phyloP scores from a whole-genome alignment of 2,329 filamentous ascomycete species.

The Monilinia laxa region DNA sequence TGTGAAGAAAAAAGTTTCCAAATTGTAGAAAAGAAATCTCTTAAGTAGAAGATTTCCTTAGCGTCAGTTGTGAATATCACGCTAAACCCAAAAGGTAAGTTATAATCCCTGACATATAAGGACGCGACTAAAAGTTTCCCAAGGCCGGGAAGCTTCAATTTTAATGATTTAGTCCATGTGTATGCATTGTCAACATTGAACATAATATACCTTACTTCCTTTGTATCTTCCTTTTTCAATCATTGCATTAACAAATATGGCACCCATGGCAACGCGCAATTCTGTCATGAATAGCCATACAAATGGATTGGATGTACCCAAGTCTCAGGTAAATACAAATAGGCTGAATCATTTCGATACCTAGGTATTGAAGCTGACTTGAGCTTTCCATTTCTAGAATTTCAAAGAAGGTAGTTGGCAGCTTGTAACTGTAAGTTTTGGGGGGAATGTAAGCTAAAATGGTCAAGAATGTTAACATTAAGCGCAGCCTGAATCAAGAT shows the following conservation, averaged over 20 bases:
- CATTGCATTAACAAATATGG: conserved; percentile 31
- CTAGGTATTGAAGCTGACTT: conserved; percentile 27
- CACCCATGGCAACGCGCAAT: conserved; percentile 37
- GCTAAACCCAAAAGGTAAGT: conserved; percentile 10
- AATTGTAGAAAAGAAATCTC: conserved; percentile 18
- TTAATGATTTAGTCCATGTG: conserved; percentile 7
- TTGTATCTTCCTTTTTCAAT: background rate
- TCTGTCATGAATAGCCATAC: conserved; percentile 29
- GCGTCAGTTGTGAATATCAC: background rate
- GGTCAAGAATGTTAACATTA: conserved; percentile 6
- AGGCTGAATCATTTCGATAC: background rate
- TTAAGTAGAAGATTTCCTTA: conserved; percentile 25
- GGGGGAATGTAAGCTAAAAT: background rate
- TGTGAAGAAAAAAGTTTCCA: conserved; percentile 39
- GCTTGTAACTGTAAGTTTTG: conserved; percentile 34
- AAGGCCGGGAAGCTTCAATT: conserved; percentile 5
- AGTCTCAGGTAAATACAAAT: conserved; percentile 28
- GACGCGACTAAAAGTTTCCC: conserved; percentile 6
- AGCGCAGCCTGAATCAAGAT: conserved; percentile 33
- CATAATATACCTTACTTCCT: background rate
- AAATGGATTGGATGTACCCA: conserved; percentile 27
- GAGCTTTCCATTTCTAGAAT: conserved; percentile 28
- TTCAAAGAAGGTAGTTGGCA: conserved; percentile 40
- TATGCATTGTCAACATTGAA: conserved; percentile 17
- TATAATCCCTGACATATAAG: conserved; percentile 10